A percentile compares a stretch with the other conserved stretches of the same genome.
These are phyloP conservation scores for Bocquillonia castaneifolia DNA, from an alignment of 441 rosid genomes.

Conservation along the genomic window DNA sequence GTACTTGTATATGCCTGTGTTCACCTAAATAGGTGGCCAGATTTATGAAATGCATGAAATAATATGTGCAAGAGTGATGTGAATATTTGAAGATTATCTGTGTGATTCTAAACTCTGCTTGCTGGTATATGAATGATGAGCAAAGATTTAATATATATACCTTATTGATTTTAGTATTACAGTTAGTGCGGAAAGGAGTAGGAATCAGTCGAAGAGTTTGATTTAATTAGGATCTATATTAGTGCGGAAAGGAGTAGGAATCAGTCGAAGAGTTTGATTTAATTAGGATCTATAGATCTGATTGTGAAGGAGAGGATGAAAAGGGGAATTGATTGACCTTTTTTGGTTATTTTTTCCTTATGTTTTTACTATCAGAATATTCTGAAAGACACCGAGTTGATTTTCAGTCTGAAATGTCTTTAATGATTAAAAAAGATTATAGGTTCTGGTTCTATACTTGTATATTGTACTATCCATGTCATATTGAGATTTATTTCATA, in stretches of 20 bases:
- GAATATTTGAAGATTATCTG: not conserved
- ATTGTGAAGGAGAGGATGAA: not conserved
- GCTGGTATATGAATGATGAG: not conserved
- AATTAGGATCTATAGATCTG: not conserved
- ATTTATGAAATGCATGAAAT: not conserved
- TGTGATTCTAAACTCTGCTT: not conserved
- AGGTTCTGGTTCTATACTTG: not conserved
- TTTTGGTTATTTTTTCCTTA: not conserved
- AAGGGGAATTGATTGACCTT: not conserved
- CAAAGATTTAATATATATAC: no score
- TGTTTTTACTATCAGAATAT: not conserved
- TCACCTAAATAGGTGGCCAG: not conserved
- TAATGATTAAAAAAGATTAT: not conserved
- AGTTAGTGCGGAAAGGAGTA: not conserved
- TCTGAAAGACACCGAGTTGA: constrained; percentile 5
- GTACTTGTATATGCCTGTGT: constrained; percentile 1
- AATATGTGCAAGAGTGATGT: not conserved
- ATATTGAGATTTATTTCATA: not conserved
- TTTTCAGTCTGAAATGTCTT: not conserved
- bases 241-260: not conserved
- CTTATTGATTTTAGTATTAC: not conserved
- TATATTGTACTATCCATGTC: constrained; percentile 4
- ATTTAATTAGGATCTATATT: not conserved
- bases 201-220: no score
- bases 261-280: not conserved